A percentile compares a stretch with the other conserved stretches of the same genome.
These are phyloP conservation scores for Annona squamosa DNA, from an alignment of 164 flowering plant genomes.

Conservation along the genomic window DNA sequence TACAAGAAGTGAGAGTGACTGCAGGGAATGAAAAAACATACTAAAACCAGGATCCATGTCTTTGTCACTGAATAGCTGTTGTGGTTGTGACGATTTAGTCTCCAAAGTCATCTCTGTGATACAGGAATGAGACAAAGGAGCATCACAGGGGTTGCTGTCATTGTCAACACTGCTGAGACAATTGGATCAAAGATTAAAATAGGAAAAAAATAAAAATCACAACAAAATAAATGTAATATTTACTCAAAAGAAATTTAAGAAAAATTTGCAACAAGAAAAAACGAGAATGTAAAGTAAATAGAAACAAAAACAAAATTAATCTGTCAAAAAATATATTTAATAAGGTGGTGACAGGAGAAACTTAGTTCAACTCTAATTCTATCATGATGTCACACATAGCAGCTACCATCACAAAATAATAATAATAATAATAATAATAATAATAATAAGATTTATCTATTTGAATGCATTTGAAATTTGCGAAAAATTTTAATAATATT, in stretches of 20 bases:
- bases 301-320: neutral
- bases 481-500: no score
- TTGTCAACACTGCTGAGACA: conserved; percentile 17
- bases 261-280: neutral
- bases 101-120: neutral
- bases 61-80: conserved; percentile 1
- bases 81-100: neutral
- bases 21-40: neutral
- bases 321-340: neutral
- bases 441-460: no score
- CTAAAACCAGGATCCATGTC: conserved; percentile 6
- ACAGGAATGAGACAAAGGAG: neutral
- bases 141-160: conserved; percentile 5
- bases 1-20: no score
- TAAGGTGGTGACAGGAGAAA: neutral
- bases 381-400: neutral
- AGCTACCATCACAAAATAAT: neutral
- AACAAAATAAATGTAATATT: neutral
- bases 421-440: no score
- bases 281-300: neutral
- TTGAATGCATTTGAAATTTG: no score
- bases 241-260: neutral
- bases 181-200: neutral
- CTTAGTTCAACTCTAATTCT: neutral
- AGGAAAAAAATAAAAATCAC: no score